These are phyloP conservation scores for Pseudopediastrum boryanum DNA, from an alignment of 139 green algal genomes.

Conservation along the genomic window DNA sequence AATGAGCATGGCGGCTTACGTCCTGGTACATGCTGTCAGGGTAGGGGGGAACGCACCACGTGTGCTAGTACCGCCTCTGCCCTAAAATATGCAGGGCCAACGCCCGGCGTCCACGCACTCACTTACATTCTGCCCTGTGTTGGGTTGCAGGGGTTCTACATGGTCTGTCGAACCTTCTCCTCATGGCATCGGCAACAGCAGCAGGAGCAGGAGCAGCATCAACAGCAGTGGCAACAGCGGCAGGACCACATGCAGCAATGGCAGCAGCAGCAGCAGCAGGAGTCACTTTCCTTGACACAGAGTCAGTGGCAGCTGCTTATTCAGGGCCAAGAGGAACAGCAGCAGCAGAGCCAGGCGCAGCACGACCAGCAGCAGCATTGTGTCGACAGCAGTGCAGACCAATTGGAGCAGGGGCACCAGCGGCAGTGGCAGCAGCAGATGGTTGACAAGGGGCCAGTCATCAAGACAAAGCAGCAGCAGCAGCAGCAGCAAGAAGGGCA, in stretches of 20 bases:
- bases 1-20: no score
- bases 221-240: constrained; percentile 10
- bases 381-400: neutral
- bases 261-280: no score
- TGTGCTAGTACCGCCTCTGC: neutral
- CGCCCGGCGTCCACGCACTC: no score
- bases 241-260: no score
- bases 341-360: neutral
- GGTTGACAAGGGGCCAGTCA: neutral
- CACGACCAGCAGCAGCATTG: constrained; percentile 1
- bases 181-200: constrained; percentile 5
- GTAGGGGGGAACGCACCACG: neutral
- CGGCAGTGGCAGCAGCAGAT: neutral
- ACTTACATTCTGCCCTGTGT: neutral
- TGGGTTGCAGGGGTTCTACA: neutral
- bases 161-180: constrained; percentile 14
- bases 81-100: no score
- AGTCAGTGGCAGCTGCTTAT: neutral
- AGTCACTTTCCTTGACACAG: no score
- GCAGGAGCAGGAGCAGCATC: neutral
- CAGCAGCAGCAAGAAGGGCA: constrained; percentile 8
- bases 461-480: neutral
- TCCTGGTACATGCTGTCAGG: constrained; percentile 1
- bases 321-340: neutral
- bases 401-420: neutral